These are phyloP conservation scores for Calonectria pauciramosa DNA, from an alignment of 2,329 filamentous ascomycete species.

Conservation along the genomic window DNA sequence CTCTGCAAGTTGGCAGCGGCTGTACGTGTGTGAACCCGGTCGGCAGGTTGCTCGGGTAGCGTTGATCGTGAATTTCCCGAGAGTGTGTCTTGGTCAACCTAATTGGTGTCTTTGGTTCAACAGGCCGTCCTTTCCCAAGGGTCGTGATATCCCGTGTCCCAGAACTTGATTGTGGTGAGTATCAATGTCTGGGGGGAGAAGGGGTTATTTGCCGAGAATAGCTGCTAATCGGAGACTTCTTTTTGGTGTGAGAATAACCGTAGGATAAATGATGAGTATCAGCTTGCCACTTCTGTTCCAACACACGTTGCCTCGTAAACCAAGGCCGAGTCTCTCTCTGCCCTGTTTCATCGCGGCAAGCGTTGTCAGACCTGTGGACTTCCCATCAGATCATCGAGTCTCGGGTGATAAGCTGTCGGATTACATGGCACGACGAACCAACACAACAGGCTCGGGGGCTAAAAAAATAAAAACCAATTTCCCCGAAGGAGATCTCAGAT, in stretches of 20 bases:
- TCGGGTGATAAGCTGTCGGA: not conserved
- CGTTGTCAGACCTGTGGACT: not conserved
- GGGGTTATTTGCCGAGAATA: not conserved
- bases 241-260: not conserved
- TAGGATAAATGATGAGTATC: not conserved
- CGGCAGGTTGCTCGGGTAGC: not conserved
- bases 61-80: not conserved
- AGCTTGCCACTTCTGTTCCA: not conserved
- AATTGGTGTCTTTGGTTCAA: not conserved
- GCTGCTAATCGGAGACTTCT: not conserved
- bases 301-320: not conserved
- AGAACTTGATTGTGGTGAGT: not conserved
- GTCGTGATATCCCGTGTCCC: not conserved
- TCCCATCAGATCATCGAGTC: not conserved
- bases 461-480: not conserved
- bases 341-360: not conserved
- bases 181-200: not conserved
- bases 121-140: not conserved
- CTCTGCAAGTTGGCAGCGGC: not conserved
- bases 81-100: not conserved
- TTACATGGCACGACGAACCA: not conserved
- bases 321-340: not conserved
- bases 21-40: not conserved
- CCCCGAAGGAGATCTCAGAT: not conserved
- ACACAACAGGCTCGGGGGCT: not conserved